Evolutionary conservation across 2,329 filamentous ascomycete genomes (phyloP).

Genomic region (Juglanconis juglandina): DNA sequence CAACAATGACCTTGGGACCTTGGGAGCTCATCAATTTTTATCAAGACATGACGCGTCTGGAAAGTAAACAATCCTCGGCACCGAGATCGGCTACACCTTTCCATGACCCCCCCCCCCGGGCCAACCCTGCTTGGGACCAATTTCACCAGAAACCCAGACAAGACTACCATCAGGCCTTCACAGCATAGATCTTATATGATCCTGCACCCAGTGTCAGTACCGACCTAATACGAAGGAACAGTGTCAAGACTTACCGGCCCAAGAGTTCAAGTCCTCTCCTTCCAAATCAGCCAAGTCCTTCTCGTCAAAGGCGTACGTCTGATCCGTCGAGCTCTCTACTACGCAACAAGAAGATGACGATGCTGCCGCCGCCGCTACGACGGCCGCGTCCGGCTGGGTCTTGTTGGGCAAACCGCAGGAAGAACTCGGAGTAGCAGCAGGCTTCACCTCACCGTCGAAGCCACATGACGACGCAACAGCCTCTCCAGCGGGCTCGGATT

Average conservation of each 20-base stretch:
- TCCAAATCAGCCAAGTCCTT: conserved; percentile 21
- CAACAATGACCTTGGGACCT: no score
- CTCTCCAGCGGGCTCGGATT: no score
- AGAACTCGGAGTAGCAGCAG: neutral
- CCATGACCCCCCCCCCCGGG: no score
- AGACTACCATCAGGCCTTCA: conserved; percentile 33
- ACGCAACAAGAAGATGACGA: conserved; percentile 10
- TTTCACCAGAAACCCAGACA: neutral
- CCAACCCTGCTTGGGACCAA: no score
- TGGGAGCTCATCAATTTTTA: no score
- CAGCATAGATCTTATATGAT: conserved; percentile 48
- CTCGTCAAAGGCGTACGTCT: conserved; percentile 17
- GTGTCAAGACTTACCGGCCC: conserved; percentile 40
- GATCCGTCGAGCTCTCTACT: conserved; percentile 16
- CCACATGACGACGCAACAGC: neutral
- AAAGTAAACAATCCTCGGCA: neutral
- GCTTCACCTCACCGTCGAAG: neutral
- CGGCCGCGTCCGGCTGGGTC: conserved; percentile 20
- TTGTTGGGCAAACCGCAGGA: conserved; percentile 9
- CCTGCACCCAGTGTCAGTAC: conserved; percentile 27
- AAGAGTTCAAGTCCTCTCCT: conserved; percentile 46
- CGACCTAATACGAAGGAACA: neutral
- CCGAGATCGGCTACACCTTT: neutral
- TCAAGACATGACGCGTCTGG: no score
- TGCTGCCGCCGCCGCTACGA: conserved; percentile 8